phyloP scores from a whole-genome alignment of 2,329 filamentous ascomycete species.

The Fusarium buharicum region DNA sequence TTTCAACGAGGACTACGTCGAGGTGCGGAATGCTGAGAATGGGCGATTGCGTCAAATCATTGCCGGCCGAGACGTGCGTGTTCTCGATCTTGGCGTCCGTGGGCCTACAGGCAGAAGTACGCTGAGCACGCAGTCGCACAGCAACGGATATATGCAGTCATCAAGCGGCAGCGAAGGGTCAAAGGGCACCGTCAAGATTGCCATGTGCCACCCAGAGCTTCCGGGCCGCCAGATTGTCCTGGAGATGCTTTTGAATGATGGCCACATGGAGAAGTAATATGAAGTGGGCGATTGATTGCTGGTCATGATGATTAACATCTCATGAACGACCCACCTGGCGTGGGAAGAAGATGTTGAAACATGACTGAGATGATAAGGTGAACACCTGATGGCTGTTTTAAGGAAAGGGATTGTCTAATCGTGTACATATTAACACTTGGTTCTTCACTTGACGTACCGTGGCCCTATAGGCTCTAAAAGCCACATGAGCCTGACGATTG shows the following conservation, averaged over 20 bases:
- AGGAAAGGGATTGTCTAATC: constrained; percentile 19
- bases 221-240: constrained; percentile 87
- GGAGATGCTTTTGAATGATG: constrained; percentile 92
- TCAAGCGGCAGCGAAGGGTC: constrained; percentile 58
- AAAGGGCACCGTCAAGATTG: constrained; percentile 88
- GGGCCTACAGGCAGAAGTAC: constrained; percentile 66
- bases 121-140: constrained; percentile 47
- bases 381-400: constrained; percentile 1
- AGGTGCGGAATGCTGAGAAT: constrained; percentile 96
- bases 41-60: constrained; percentile 94
- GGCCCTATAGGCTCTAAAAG: constrained; percentile 3
- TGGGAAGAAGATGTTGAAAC: constrained; percentile 12
- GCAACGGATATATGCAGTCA: constrained; percentile 51
- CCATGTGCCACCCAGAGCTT: constrained; percentile 92
- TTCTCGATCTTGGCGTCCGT: constrained; percentile 84
- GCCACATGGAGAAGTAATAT: constrained; percentile 65
- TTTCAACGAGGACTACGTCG: constrained; percentile 96
- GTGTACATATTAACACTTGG: constrained; percentile 30
- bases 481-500: constrained; percentile 22
- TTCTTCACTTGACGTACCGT: constrained; percentile 11
- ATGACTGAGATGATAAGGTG: constrained; percentile 6
- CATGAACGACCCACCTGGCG: constrained; percentile 8
- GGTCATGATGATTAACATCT: constrained; percentile 16
- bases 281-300: constrained; percentile 5
- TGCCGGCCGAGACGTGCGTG: constrained; percentile 86